Percentiles rank a stretch among this genome's conserved stretches.
Evolutionary conservation across 176 grass and related monocot species (phyloP).

Genomic region (Zoysia japonica): DNA sequence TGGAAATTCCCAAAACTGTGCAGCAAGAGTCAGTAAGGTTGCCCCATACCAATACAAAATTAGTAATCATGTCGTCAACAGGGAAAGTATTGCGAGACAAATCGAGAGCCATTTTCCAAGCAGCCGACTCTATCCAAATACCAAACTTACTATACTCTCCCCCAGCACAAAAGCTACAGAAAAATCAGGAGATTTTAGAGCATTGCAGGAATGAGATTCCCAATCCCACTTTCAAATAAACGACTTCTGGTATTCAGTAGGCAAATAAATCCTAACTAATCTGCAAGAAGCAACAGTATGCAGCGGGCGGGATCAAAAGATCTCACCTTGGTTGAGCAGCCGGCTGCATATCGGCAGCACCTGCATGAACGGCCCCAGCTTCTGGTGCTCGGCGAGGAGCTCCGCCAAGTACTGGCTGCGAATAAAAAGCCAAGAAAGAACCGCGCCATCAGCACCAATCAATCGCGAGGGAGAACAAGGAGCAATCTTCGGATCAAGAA

Average conservation of each 20-base stretch:
- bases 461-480: neutral
- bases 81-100: neutral
- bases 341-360: constrained; percentile 87
- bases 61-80: neutral
- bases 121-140: constrained; percentile 11
- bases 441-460: constrained; percentile 5
- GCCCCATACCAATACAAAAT: neutral
- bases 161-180: constrained; percentile 12
- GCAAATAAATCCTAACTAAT: constrained; percentile 26
- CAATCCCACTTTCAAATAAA: constrained; percentile 23
- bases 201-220: constrained; percentile 28
- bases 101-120: constrained; percentile 11
- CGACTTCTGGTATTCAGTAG: neutral
- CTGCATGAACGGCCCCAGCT: constrained; percentile 92
- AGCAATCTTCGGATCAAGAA: constrained; percentile 53
- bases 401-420: constrained; percentile 83
- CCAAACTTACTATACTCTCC: neutral
- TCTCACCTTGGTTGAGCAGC: constrained; percentile 79
- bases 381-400: constrained; percentile 80
- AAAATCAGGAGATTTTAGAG: constrained; percentile 29
- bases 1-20: neutral
- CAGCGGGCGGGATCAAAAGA: constrained; percentile 23
- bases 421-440: constrained; percentile 5
- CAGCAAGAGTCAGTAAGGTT: neutral
- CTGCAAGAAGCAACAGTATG: constrained; percentile 25